Evolutionary conservation across 192 early-diverging fungal genomes (phyloP).

Genomic region (Podila clonocystis): DNA sequence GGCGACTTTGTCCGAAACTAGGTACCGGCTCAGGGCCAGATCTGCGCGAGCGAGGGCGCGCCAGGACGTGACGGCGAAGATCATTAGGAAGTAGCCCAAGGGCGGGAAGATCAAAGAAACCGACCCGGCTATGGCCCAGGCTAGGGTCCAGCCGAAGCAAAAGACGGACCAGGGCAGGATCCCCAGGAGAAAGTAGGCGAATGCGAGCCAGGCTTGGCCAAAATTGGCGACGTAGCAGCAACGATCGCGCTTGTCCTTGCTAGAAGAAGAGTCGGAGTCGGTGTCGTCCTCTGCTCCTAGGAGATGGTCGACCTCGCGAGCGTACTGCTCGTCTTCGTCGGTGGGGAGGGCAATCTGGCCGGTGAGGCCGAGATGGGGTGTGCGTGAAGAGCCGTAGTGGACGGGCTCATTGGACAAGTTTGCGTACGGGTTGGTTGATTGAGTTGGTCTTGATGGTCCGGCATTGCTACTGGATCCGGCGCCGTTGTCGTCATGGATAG

Average conservation of each 20-base stretch:
- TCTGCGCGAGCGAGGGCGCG: conserved; percentile 35
- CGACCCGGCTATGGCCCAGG: conserved; percentile 3
- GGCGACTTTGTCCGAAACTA: conserved; percentile 8
- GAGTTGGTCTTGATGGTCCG: background rate
- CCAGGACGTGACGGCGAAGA: conserved; percentile 38
- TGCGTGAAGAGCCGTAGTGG: conserved; percentile 3
- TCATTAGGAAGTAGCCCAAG: conserved; percentile 21
- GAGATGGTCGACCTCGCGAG: conserved; percentile 16
- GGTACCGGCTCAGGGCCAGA: conserved; percentile 5
- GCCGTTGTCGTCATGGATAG: background rate
- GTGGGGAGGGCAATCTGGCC: conserved; percentile 16
- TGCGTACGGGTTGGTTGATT: background rate
- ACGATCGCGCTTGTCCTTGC: background rate
- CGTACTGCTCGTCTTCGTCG: conserved; percentile 17
- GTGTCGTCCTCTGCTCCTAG: conserved; percentile 2
- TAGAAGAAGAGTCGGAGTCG: background rate
- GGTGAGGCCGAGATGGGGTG: conserved; percentile 10
- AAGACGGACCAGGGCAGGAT: conserved; percentile 29
- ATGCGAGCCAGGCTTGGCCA: conserved; percentile 22
- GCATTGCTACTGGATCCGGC: conserved; percentile 2
- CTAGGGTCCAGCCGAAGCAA: conserved; percentile 42
- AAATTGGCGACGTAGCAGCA: conserved; percentile 26
- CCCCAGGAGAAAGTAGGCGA: conserved; percentile 12
- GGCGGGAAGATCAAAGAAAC: conserved; percentile 31
- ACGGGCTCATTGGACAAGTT: background rate